Evolutionary conservation across 768 basidiomycete species (phyloP).

Genomic region (Crucibulum laeve): DNA sequence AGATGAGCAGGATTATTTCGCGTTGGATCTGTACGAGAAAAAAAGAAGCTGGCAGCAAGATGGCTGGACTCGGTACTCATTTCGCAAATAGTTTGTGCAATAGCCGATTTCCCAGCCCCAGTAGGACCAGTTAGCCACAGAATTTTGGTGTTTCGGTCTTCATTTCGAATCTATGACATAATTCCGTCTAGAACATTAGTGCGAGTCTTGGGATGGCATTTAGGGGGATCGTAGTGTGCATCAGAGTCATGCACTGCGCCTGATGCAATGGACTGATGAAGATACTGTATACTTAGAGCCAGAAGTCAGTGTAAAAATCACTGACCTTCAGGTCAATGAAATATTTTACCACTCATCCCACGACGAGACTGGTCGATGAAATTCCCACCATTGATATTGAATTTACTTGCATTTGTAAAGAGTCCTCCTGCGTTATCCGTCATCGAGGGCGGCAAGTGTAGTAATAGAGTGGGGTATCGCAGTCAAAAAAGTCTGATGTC

Average conservation of each 20-base stretch:
- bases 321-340: too few species aligned
- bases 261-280: background rate
- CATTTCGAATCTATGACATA: slow-evolving; percentile 3
- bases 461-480: too few species aligned
- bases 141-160: background rate
- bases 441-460: too few species aligned
- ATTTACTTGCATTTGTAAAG: too few species aligned
- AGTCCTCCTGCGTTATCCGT: too few species aligned
- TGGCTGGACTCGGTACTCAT: slow-evolving; percentile 6
- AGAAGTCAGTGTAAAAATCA: too few species aligned
- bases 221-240: slow-evolving; percentile 9
- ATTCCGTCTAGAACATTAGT: slow-evolving; percentile 7
- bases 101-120: slow-evolving; percentile 22
- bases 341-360: too few species aligned
- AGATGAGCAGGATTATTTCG: slow-evolving; percentile 18
- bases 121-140: slow-evolving; percentile 19
- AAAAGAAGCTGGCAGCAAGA: slow-evolving; percentile 30
- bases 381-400: too few species aligned
- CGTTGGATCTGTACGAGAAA: slow-evolving; percentile 21
- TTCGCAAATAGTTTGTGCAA: slow-evolving; percentile 19
- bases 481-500: too few species aligned
- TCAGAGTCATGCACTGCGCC: slow-evolving; percentile 11
- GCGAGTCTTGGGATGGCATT: slow-evolving; percentile 18
- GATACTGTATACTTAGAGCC: background rate
- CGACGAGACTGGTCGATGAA: too few species aligned